Evolutionary conservation across 345 rosid species (phyloP), one percentile per base, ranked within the genome.

Genomic region (Aquilaria malaccensis): DNA sequence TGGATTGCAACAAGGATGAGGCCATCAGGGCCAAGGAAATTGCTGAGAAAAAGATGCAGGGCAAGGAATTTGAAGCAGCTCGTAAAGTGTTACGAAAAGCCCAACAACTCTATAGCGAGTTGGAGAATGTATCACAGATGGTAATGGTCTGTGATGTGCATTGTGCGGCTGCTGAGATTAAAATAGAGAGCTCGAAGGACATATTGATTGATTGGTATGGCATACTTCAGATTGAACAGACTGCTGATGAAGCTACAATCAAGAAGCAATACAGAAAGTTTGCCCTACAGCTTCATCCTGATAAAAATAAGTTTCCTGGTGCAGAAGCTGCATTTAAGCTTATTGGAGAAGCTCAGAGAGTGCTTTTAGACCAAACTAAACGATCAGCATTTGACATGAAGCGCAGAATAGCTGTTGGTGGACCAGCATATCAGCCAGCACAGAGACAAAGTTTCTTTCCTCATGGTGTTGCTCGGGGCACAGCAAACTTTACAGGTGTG

Each of bases 1-100:
- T 90, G 99, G 90, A 86, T 47, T 76, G 87, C 77, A 87, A 94
- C 76, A 90, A 82, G 73, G 97, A 88, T 58, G 99, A 90, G 87
- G 99, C 99, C 66, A 53, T 87, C 57, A 77, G 92, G 72, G 91
- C 90, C 70, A 90, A 75, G 73, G 79, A 29, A 7, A 46, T 86
- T 47, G 99, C 96, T 9, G 86, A 83, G 78, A 70, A 53, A 15
- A 83, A 61, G 74, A 79, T 94, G 97, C 75, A 67, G 55, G 80
- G 65, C 33, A 68, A 73, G 67, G 76, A 94, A 55, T 94, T 86
- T 78, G 13, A 50, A 2, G 73, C 76, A 22, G 99, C 97, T 65
- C 90, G 81, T 49, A 87, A 72, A 75, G 12, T 85, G 66, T 86
- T 80, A 3, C 67, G 67, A 1, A 92, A 65, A 68, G 99, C 97